A percentile compares a stretch with the other conserved stretches of the same genome.
Conservation (phyloP, 305 asterid species). For the Stenogyne calaminthoides region DNA sequence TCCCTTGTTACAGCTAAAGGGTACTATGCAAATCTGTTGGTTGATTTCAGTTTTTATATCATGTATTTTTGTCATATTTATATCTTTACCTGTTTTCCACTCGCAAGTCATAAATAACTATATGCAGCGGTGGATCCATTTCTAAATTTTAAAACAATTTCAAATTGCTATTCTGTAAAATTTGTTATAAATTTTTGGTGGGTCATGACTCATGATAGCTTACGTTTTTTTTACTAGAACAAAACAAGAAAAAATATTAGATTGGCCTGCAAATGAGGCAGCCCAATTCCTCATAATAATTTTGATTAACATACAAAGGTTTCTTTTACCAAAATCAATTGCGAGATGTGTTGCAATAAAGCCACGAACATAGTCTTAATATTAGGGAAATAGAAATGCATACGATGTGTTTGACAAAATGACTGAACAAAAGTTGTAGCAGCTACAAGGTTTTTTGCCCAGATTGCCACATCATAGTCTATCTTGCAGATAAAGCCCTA, state of each 20-base stretch:
- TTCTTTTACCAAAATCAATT: too few species aligned
- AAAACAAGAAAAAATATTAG: too few species aligned
- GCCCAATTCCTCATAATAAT: too few species aligned
- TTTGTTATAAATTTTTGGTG: too few species aligned
- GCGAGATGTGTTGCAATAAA: too few species aligned
- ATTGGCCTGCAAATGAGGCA: too few species aligned
- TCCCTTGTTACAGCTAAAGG: background rate
- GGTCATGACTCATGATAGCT: too few species aligned
- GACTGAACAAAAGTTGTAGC: background rate
- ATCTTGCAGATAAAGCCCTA: background rate
- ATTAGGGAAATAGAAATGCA: background rate
- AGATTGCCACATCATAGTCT: background rate
- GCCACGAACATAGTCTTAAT: too few species aligned
- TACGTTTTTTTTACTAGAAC: too few species aligned
- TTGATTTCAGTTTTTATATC: conserved; percentile 1
- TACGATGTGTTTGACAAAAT: background rate
- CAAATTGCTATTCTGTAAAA: background rate
- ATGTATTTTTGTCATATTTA: background rate
- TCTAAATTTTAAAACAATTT: background rate
- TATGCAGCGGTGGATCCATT: background rate
- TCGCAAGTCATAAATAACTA: background rate
- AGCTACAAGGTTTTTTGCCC: background rate
- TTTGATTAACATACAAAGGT: too few species aligned
- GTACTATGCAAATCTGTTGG: background rate
- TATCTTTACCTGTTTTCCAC: background rate